Evolutionary conservation across 1,139 yeast species (phyloP).

Genomic region (Suhomyces bokatorum): DNA sequence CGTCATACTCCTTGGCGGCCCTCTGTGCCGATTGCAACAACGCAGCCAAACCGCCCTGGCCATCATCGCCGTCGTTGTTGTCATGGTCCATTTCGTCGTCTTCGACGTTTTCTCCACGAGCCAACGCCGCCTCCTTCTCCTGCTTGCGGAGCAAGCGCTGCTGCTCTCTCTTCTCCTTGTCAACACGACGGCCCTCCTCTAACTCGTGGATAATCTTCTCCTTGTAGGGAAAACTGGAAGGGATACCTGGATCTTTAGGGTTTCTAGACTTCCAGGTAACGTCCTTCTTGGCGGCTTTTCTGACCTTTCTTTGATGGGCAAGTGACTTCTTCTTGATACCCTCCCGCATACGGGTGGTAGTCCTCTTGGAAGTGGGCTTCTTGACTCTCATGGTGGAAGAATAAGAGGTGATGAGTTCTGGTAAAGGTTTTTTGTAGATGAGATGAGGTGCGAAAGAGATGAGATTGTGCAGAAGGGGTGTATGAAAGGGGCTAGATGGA

Average conservation of each 20-base stretch:
- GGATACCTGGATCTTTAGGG: conserved; percentile 91
- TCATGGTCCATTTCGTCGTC: conserved; percentile 41
- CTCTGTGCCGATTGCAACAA: conserved; percentile 84
- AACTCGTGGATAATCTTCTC: conserved; percentile 78
- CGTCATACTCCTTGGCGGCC: conserved; percentile 74
- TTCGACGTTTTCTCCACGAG: conserved; percentile 42
- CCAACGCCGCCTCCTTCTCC: conserved; percentile 48
- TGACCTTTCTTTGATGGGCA: conserved; percentile 85
- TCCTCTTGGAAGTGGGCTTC: conserved; percentile 81
- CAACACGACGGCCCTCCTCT: conserved; percentile 67
- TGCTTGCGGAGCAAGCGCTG: conserved; percentile 47
- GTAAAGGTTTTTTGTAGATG: conserved; percentile 8
- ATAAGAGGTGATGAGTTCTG: conserved; percentile 1
- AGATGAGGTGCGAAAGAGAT: conserved; percentile 7
- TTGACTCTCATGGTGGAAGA: conserved; percentile 42
- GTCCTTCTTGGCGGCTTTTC: conserved; percentile 80
- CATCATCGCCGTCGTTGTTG: conserved; percentile 42
- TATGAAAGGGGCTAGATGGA: not conserved
- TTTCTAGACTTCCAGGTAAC: conserved; percentile 87
- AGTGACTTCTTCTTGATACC: conserved; percentile 95
- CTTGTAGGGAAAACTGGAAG: conserved; percentile 91
- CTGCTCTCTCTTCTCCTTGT: conserved; percentile 59
- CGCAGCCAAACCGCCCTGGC: conserved; percentile 72
- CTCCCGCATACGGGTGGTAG: conserved; percentile 89
- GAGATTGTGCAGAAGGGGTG: not conserved